Percentiles rank a stretch among this genome's conserved stretches.
Conservation (phyloP, 345 rosid genomes). For the Brassica napus region Da-Ae NC_063438.1:1743501-1744000, state of each 20-base stretch:
- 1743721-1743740: background rate
- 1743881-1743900: conserved; percentile 21
- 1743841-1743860: background rate
- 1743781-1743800: background rate
- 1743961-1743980: conserved; percentile 18
- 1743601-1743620: background rate
- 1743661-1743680: conserved; percentile 11
- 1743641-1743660: background rate
- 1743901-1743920: conserved; percentile 8
- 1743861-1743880: background rate
- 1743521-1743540: background rate
- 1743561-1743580: background rate
- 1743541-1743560: background rate
- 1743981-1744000: conserved; percentile 18
- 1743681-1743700: background rate
- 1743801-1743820: conserved; percentile 6
- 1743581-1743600: background rate
- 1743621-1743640: background rate
- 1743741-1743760: background rate
- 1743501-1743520: background rate
- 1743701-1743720: background rate
- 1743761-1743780: background rate
- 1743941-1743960: background rate
- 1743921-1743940: conserved; percentile 1
- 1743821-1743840: background rate